Base-by-base conservation (phyloP, 257 asterid species). In the Capsicum chinense region DNA sequence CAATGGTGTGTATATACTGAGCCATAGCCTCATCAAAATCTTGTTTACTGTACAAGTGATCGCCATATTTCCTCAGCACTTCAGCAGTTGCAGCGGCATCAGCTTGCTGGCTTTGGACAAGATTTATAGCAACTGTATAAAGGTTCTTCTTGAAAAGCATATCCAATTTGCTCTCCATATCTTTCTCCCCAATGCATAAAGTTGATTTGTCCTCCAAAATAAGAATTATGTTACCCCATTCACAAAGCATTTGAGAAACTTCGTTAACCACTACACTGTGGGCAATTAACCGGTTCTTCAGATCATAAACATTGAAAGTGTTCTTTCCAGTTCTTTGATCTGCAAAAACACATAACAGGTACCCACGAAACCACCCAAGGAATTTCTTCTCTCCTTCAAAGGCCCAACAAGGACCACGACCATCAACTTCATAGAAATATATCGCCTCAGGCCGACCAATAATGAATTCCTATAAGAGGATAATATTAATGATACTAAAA, bases 331-430 rank as follows among this genome's bases (percentile, higher is more conserved):
- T 89, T 91, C 92, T 92, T 86, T 92, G 94, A 89, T 96, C 98
- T 73, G 94, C 93, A 84, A 89, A 88, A 78, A 96, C 97, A 88
- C 98, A 96, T 64, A 96, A 84, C 76, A 96, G 95, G 85, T 96
- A 93, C 54, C 98, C 99, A 86, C 98, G 99, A 84, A 94, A 96
- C 97, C 98, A 94, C 6, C 98, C 98, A 5, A 94, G 89, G 48
- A 93, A 85, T 85, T 93, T 96, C 84, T 96, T 96, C 87, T 93
- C 99, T 17, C 99, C 99, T 89, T 94, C 98, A 88, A 96, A 96
- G 54, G 99, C 98, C 98, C 98, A 96, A 87, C 99, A 96, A 81
- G 98, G 99, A 81, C 99, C 99, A 67, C 99, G 94, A 19, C 99
- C 99, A 88, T 96, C 99, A 88, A 93, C 94, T 88, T 96, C 98